Conservation (phyloP, 1,284 basidiomycete genomes). For the Apiotrichum gracile region DNA sequence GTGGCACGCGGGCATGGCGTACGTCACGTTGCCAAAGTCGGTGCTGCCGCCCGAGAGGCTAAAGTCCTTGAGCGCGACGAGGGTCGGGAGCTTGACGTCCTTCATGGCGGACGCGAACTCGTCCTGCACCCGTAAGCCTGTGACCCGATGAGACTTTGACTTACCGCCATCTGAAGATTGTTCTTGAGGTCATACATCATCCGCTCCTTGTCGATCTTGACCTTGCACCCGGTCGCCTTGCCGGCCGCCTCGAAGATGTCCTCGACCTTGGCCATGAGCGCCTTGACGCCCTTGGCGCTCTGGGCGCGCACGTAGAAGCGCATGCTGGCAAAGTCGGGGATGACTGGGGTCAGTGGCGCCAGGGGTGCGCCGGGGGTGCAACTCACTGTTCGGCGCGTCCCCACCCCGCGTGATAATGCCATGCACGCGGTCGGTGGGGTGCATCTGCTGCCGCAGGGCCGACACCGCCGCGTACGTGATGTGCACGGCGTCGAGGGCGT, state of each 20-base stretch:
- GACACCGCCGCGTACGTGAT: slow-evolving; percentile 69
- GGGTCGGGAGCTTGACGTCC: not conserved
- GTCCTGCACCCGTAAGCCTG: not conserved
- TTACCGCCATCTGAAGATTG: slow-evolving; percentile 15
- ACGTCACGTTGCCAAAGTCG: slow-evolving; percentile 20
- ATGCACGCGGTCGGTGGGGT: slow-evolving; percentile 12
- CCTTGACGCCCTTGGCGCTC: slow-evolving; percentile 54
- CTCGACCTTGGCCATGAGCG: slow-evolving; percentile 53
- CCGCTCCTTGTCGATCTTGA: slow-evolving; percentile 50
- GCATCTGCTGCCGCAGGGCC: slow-evolving; percentile 63
- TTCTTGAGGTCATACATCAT: slow-evolving; percentile 55
- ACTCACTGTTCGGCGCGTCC: slow-evolving; percentile 50
- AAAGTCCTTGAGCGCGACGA: slow-evolving; percentile 8
- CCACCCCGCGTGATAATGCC: slow-evolving; percentile 51
- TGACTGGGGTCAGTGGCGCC: slow-evolving; percentile 46
- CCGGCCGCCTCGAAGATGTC: slow-evolving; percentile 62
- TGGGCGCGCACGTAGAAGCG: slow-evolving; percentile 63
- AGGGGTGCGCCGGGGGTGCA: too few species aligned
- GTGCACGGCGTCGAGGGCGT: slow-evolving; percentile 78
- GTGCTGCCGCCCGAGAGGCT: slow-evolving; percentile 3
- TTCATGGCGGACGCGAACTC: slow-evolving; percentile 10
- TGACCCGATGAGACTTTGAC: not conserved
- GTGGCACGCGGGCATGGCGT: slow-evolving; percentile 24
- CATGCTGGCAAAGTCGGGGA: slow-evolving; percentile 70
- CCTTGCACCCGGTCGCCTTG: slow-evolving; percentile 61